These are phyloP conservation scores for Pezicula carpinea DNA, from an alignment of 2,329 filamentous ascomycete genomes.

Conservation along the genomic window DNA sequence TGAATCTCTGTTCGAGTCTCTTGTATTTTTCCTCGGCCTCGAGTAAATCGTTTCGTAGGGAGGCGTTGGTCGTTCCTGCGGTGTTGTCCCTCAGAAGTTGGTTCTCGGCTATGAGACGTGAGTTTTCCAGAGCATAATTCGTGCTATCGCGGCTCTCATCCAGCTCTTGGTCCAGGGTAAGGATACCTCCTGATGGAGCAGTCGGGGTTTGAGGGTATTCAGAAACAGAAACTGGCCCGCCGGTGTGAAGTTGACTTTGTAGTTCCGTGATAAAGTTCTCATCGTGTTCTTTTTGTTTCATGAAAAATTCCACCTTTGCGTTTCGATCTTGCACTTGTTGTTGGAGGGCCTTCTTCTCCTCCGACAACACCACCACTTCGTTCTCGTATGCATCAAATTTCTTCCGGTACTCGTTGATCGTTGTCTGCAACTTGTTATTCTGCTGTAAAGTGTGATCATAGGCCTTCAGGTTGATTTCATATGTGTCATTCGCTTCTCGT, in stretches of 20 bases:
- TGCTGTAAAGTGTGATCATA: conserved; percentile 25
- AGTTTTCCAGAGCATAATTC: conserved; percentile 45
- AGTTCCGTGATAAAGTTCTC: conserved; percentile 45
- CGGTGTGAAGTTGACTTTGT: conserved; percentile 44
- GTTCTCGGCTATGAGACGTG: conserved; percentile 58
- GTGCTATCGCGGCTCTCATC: conserved; percentile 32
- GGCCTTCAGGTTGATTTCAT: conserved; percentile 41
- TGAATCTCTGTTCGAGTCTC: conserved; percentile 48
- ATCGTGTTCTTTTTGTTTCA: conserved; percentile 38
- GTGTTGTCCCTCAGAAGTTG: conserved; percentile 51
- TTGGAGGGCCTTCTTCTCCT: conserved; percentile 42
- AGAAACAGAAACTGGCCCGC: conserved; percentile 4
- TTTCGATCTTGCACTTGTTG: conserved; percentile 33
- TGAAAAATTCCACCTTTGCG: conserved; percentile 24
- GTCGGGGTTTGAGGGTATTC: conserved; percentile 15
- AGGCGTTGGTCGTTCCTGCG: conserved; percentile 48
- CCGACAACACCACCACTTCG: conserved; percentile 28
- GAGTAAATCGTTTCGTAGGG: conserved; percentile 52
- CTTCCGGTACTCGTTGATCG: conserved; percentile 33
- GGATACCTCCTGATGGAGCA: conserved; percentile 10
- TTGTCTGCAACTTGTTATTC: conserved; percentile 28
- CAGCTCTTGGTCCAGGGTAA: conserved; percentile 57
- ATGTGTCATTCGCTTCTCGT: conserved; percentile 49
- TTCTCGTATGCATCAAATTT: conserved; percentile 29
- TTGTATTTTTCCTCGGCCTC: conserved; percentile 46